Conservation (phyloP, 78 protist genomes). For the Guillardia theta region DNA sequence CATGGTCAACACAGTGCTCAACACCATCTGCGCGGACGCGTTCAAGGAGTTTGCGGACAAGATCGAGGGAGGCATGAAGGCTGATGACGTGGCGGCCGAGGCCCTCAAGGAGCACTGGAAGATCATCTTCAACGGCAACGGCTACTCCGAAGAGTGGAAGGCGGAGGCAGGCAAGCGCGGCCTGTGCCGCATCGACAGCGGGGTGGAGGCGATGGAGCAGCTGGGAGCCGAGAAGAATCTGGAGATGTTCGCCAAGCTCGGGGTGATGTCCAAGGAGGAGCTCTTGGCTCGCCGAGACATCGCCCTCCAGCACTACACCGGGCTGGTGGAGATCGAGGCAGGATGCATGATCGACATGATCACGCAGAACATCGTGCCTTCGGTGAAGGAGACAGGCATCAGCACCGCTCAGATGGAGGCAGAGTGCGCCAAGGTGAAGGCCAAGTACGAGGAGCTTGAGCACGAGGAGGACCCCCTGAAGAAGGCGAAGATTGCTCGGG, state of each 20-base stretch:
- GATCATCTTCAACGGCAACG: constrained; percentile 82
- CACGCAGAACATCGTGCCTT: constrained; percentile 49
- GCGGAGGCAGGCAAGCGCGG: constrained; percentile 75
- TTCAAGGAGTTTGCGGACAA: constrained; percentile 70
- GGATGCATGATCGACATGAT: constrained; percentile 64
- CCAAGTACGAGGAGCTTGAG: neutral
- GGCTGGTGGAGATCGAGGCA: constrained; percentile 78
- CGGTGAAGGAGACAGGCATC: neutral
- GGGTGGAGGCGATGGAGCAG: constrained; percentile 65
- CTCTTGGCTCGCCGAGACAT: constrained; percentile 59
- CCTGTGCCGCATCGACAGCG: constrained; percentile 54
- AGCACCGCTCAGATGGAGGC: neutral
- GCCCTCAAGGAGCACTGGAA: constrained; percentile 62
- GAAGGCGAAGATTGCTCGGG: constrained; percentile 33
- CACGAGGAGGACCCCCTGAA: neutral
- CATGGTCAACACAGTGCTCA: constrained; percentile 57
- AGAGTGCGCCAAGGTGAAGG: neutral
- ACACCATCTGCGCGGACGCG: constrained; percentile 58
- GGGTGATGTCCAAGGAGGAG: constrained; percentile 66
- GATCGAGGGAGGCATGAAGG: constrained; percentile 42
- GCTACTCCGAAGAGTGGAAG: constrained; percentile 77
- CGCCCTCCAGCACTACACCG: constrained; percentile 61
- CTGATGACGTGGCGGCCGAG: constrained; percentile 59
- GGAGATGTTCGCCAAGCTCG: constrained; percentile 61
- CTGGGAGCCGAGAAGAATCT: constrained; percentile 72